Evolutionary conservation across 2,329 filamentous ascomycete genomes (phyloP).

Genomic region (Pleoardoris graminearum): DNA sequence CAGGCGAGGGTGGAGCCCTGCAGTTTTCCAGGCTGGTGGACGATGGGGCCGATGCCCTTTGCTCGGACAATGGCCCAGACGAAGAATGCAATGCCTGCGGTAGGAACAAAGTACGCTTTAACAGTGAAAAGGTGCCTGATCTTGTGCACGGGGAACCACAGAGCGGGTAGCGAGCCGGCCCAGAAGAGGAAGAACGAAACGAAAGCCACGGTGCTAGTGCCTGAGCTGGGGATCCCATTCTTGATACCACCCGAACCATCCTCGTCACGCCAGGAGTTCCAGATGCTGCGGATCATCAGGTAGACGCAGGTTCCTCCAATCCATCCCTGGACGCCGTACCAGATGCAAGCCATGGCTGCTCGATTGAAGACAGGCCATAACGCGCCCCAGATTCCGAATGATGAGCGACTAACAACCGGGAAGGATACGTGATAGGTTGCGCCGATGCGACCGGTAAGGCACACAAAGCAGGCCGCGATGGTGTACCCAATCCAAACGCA

Average conservation of each 20-base stretch:
- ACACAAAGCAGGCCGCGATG: conserved; percentile 71
- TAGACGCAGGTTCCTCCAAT: conserved; percentile 83
- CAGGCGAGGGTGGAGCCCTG: conserved; percentile 74
- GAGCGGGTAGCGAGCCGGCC: conserved; percentile 75
- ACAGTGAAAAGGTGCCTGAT: conserved; percentile 89
- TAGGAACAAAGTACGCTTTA: conserved; percentile 82
- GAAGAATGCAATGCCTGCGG: conserved; percentile 82
- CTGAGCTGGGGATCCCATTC: conserved; percentile 69
- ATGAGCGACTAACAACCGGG: conserved; percentile 75
- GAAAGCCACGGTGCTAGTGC: conserved; percentile 75
- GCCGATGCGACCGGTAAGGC: conserved; percentile 78
- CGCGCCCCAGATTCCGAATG: conserved; percentile 87
- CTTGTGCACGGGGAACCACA: conserved; percentile 88
- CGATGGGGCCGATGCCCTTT: conserved; percentile 80
- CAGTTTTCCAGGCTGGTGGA: conserved; percentile 66
- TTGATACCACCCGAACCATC: conserved; percentile 54
- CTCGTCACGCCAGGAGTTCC: conserved; percentile 64
- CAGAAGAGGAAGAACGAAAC: conserved; percentile 88
- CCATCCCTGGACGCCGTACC: conserved; percentile 85
- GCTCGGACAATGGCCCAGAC: conserved; percentile 84
- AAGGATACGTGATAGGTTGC: conserved; percentile 89
- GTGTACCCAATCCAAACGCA: conserved; percentile 67
- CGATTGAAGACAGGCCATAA: conserved; percentile 89
- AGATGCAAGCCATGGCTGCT: conserved; percentile 83
- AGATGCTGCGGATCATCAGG: conserved; percentile 86